A percentile compares a stretch with the other conserved stretches of the same genome.
phyloP scores from a whole-genome alignment of 2,329 filamentous ascomycete genomes.

The Penicillium sp. region DNA sequence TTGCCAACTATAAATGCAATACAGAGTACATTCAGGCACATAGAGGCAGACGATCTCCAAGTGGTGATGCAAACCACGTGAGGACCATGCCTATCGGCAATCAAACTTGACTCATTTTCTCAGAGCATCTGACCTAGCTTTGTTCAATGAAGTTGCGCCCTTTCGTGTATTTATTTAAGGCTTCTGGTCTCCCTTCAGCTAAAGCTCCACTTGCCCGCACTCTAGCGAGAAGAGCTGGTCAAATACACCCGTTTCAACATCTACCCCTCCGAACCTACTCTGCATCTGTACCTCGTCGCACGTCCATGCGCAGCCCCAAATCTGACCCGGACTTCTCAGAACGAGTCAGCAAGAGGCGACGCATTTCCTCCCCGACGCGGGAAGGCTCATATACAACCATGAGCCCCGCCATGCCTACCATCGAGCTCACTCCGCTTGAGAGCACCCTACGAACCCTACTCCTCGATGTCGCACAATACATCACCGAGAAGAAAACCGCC shows the following conservation, averaged over 20 bases:
- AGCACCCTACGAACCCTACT: slow-evolving; percentile 70
- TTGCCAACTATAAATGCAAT: neutral
- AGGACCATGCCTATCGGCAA: slow-evolving; percentile 21
- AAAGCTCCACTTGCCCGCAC: slow-evolving; percentile 15
- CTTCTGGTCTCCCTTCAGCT: slow-evolving; percentile 11
- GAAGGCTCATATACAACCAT: slow-evolving; percentile 27
- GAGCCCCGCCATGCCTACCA: slow-evolving; percentile 30
- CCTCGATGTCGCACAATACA: slow-evolving; percentile 73
- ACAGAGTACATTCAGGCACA: neutral
- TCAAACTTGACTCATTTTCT: slow-evolving; percentile 16
- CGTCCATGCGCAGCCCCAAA: slow-evolving; percentile 30
- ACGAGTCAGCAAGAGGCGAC: slow-evolving; percentile 34
- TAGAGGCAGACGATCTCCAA: slow-evolving; percentile 9
- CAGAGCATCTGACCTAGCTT: slow-evolving; percentile 5
- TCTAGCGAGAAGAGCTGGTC: slow-evolving; percentile 11
- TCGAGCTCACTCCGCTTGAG: slow-evolving; percentile 68
- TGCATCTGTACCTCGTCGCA: slow-evolving; percentile 5
- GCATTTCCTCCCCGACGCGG: slow-evolving; percentile 25
- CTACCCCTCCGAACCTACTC: slow-evolving; percentile 9
- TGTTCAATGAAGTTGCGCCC: slow-evolving; percentile 23
- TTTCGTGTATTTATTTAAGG: slow-evolving; percentile 16
- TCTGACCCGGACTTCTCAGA: slow-evolving; percentile 18
- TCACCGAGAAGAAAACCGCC: slow-evolving; percentile 48
- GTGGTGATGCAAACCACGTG: slow-evolving; percentile 28
- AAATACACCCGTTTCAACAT: slow-evolving; percentile 9